Conservation (phyloP, 805 yeast species). For the Blastobotrys terrestris region DNA sequence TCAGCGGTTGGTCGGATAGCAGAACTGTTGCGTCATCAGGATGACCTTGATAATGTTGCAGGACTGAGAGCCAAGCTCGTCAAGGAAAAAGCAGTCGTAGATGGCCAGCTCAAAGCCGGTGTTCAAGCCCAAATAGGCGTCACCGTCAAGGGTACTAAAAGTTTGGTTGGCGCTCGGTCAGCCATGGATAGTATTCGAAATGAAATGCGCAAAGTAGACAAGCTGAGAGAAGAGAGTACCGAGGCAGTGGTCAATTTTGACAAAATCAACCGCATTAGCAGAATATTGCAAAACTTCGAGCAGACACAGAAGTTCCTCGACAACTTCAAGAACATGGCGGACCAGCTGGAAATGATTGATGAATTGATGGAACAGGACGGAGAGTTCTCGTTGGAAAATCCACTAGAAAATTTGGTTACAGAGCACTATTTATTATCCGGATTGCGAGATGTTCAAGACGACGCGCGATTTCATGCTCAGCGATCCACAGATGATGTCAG, state of each 20-base stretch:
- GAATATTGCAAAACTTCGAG: constrained; percentile 63
- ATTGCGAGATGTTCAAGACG: constrained; percentile 74
- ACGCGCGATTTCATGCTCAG: constrained; percentile 51
- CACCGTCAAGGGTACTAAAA: constrained; percentile 38
- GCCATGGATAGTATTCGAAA: constrained; percentile 34
- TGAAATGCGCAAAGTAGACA: constrained; percentile 34
- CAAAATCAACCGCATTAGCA: constrained; percentile 59
- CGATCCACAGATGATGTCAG: constrained; percentile 57
- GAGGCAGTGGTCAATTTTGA: constrained; percentile 61
- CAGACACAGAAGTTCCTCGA: constrained; percentile 60
- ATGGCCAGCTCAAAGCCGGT: constrained; percentile 64
- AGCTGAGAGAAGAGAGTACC: constrained; percentile 48
- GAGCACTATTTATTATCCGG: constrained; percentile 67
- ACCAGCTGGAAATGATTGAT: constrained; percentile 45
- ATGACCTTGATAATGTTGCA: constrained; percentile 31
- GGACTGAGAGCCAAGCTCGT: constrained; percentile 29
- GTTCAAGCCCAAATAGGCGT: constrained; percentile 59
- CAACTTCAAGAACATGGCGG: constrained; percentile 52
- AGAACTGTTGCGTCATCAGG: constrained; percentile 23
- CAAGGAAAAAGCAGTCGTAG: constrained; percentile 66
- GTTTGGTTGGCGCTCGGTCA: constrained; percentile 34
- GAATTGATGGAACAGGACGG: constrained; percentile 47
- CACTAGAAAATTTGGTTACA: constrained; percentile 50
- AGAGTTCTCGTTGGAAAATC: constrained; percentile 38
- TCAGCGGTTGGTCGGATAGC: constrained; percentile 14